Conservation (phyloP, 2,329 filamentous ascomycete species). For the Cucurbitaria berberidis region DNA sequence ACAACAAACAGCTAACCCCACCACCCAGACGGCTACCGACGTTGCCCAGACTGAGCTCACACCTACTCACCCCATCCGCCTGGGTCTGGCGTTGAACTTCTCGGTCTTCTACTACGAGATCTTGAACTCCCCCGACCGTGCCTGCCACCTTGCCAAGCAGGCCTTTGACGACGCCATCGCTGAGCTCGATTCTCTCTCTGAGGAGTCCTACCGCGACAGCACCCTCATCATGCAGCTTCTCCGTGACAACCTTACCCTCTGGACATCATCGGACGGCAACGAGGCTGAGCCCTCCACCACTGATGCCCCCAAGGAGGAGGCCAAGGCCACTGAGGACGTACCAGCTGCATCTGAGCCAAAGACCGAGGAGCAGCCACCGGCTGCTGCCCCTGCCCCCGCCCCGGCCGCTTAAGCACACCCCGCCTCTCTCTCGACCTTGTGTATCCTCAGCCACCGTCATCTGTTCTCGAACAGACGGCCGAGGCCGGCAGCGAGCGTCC, state of each 20-base stretch:
- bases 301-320: slow-evolving; percentile 67
- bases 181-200: slow-evolving; percentile 95
- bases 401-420: slow-evolving; percentile 43
- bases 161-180: slow-evolving; percentile 98
- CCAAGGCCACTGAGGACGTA: slow-evolving; percentile 59
- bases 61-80: slow-evolving; percentile 96
- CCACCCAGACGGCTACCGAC: slow-evolving; percentile 85
- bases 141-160: slow-evolving; percentile 98
- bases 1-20: slow-evolving; percentile 27
- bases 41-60: slow-evolving; percentile 97
- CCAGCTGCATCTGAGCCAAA: slow-evolving; percentile 48
- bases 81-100: slow-evolving; percentile 98
- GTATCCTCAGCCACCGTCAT: slow-evolving; percentile 40
- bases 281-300: slow-evolving; percentile 72
- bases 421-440: slow-evolving; percentile 42
- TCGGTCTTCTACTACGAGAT: slow-evolving; percentile 99
- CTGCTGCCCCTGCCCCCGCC: slow-evolving; percentile 40
- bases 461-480: slow-evolving; percentile 42
- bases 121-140: slow-evolving; percentile 94
- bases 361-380: slow-evolving; percentile 40
- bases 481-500: slow-evolving; percentile 47
- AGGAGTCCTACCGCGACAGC: slow-evolving; percentile 99
- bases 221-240: slow-evolving; percentile 99
- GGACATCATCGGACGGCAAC: slow-evolving; percentile 90
- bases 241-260: slow-evolving; percentile 96